Evolutionary conservation across 176 grass and related monocot species (phyloP).

Genomic region (Avena eriantha): DNA sequence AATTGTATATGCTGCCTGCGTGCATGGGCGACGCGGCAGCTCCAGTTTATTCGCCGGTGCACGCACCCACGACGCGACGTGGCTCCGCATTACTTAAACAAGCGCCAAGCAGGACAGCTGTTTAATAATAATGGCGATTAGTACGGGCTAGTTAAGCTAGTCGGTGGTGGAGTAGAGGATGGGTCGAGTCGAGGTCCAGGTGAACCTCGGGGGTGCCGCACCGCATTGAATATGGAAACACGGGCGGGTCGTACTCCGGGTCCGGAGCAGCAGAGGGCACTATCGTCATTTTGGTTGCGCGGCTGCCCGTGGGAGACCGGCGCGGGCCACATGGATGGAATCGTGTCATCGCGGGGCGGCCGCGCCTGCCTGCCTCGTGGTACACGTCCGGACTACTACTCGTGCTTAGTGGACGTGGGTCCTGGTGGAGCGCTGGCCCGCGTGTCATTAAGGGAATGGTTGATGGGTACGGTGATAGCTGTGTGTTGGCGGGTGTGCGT

Average conservation of each 20-base stretch:
- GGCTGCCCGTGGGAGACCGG: not conserved
- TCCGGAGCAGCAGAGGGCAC: not conserved
- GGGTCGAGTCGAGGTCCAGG: not conserved
- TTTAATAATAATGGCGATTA: constrained; percentile 7
- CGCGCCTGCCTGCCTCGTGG: not conserved
- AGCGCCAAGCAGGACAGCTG: not conserved
- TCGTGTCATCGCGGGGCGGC: not conserved
- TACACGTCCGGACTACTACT: not conserved
- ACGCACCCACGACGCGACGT: constrained; percentile 18
- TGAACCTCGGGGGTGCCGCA: not conserved
- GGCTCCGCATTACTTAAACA: not conserved
- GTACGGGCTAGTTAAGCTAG: not conserved
- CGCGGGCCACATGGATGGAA: not conserved
- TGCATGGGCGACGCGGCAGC: not conserved
- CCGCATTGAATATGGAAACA: constrained; percentile 1
- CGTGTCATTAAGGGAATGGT: not conserved
- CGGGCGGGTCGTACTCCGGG: not conserved
- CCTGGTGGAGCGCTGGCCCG: not conserved
- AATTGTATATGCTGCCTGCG: not conserved
- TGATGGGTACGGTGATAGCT: not conserved
- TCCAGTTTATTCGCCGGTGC: not conserved
- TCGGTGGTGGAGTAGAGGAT: not conserved
- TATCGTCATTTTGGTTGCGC: not conserved
- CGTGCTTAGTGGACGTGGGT: not conserved
- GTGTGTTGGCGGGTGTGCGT: no score